phyloP scores from a whole-genome alignment of 75 land plant genomes.

The Pinus tabuliformis region DNA sequence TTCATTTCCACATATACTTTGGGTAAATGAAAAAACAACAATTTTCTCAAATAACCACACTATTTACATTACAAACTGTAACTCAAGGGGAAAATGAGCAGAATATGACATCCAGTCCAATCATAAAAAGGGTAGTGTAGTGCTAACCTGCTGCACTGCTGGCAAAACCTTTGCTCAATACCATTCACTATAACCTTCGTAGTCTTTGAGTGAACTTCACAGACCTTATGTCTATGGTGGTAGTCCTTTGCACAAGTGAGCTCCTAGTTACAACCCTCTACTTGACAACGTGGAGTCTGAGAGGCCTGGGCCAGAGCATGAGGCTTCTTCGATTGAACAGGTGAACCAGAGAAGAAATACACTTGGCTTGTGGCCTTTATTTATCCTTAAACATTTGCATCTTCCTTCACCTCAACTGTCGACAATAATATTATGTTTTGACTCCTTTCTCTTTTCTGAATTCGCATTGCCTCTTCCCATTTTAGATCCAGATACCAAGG shows the following conservation, averaged over 20 bases:
- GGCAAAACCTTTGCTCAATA: conserved; percentile 59
- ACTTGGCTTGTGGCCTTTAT: background rate
- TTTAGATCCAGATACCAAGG: conserved; percentile 5
- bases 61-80: background rate
- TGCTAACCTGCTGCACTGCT: conserved; percentile 66
- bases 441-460: background rate
- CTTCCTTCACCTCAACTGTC: conserved; percentile 4
- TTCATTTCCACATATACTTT: background rate
- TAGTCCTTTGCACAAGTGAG: conserved; percentile 65
- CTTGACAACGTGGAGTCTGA: conserved; percentile 54
- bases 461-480: background rate
- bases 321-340: conserved; percentile 25
- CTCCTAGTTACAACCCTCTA: conserved; percentile 73
- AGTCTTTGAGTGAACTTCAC: conserved; percentile 67
- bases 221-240: conserved; percentile 63
- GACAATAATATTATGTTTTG: background rate
- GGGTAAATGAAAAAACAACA: background rate
- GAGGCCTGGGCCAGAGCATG: conserved; percentile 16
- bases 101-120: background rate
- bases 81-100: background rate
- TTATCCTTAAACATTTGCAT: conserved; percentile 2
- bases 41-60: background rate
- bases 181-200: conserved; percentile 61
- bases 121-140: background rate
- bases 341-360: conserved; percentile 3